A percentile compares a stretch with the other conserved stretches of the same genome.
These are phyloP conservation scores for Eugenia klotzschiana DNA, from an alignment of 441 rosid species.

Conservation along the genomic window DNA sequence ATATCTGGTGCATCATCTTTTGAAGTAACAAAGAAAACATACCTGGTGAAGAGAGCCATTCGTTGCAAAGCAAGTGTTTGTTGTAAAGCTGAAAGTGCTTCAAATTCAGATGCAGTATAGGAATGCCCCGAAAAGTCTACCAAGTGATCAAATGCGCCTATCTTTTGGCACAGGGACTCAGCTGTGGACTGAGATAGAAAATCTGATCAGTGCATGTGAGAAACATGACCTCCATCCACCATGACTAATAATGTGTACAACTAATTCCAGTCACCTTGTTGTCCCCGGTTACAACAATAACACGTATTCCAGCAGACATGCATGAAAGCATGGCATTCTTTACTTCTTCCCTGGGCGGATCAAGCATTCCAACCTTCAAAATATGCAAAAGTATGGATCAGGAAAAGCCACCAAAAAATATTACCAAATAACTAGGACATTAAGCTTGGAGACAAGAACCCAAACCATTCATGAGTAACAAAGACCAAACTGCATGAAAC, in stretches of 20 bases:
- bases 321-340: conserved; percentile 91
- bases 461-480: background rate
- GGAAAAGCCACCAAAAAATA: background rate
- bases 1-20: background rate
- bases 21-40: background rate
- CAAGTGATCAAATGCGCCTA: conserved; percentile 89
- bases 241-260: background rate
- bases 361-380: conserved; percentile 93
- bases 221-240: background rate
- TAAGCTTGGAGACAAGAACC: background rate
- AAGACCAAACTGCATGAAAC: background rate
- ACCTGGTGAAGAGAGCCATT: conserved; percentile 90
- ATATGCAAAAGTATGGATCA: background rate
- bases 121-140: conserved; percentile 73
- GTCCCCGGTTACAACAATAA: conserved; percentile 97
- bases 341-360: conserved; percentile 98
- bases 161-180: conserved; percentile 87
- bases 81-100: conserved; percentile 84
- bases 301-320: conserved; percentile 99
- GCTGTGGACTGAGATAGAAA: conserved; percentile 72
- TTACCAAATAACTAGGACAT: background rate
- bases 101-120: conserved; percentile 89
- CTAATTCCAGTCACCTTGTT: conserved; percentile 51
- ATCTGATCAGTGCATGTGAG: conserved; percentile 13
- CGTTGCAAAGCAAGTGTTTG: conserved; percentile 74